Conservation (phyloP, 495 filamentous ascomycete genomes). For the Aspergillus funiculosus region DNA sequence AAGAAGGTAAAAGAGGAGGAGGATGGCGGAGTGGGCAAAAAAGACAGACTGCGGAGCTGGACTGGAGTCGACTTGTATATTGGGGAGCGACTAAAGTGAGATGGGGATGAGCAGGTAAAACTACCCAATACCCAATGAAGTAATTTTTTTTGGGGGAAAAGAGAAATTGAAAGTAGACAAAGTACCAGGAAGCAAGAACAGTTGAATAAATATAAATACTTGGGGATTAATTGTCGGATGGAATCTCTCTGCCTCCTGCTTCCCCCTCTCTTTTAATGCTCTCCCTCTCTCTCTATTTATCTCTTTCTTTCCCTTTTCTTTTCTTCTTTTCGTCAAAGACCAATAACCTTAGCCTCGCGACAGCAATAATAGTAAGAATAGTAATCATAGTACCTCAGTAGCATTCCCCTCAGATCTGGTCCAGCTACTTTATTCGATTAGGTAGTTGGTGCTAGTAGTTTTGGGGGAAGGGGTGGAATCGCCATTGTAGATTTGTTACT, state of each 20-base stretch:
- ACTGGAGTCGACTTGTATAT: conserved; percentile 13
- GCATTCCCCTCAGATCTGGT: neutral
- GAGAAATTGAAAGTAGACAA: too few species aligned
- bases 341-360: neutral
- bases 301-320: conserved; percentile 10
- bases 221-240: conserved; percentile 2
- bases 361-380: neutral
- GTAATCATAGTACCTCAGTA: neutral
- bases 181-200: too few species aligned
- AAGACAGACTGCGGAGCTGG: conserved; percentile 13
- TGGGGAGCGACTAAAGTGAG: conserved; percentile 7
- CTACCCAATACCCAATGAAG: conserved; percentile 11
- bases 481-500: neutral
- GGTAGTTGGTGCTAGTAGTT: neutral
- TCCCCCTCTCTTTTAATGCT: conserved; percentile 3
- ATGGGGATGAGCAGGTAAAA: too few species aligned
- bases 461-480: too few species aligned
- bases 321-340: neutral
- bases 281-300: too few species aligned
- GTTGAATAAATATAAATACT: conserved; percentile 20
- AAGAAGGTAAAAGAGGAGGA: conserved; percentile 9
- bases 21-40: too few species aligned
- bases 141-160: neutral
- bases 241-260: neutral
- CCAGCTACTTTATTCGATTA: conserved; percentile 1